Evolutionary conservation across 1,139 yeast genomes (phyloP).

Genomic region (Sugiyamaella neomexicana): DNA sequence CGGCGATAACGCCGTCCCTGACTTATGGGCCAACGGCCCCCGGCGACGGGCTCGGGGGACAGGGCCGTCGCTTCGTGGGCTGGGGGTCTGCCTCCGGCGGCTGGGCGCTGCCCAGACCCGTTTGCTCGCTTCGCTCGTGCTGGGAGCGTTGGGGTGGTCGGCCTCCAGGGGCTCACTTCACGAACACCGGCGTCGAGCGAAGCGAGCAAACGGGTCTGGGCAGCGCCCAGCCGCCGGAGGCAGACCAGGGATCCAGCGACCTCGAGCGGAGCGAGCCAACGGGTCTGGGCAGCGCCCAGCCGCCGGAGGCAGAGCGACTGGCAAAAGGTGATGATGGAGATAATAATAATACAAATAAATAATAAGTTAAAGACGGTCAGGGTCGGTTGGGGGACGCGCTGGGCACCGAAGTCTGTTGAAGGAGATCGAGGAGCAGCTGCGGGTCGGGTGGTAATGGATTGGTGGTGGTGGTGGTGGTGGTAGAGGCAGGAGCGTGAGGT

Average conservation of each 20-base stretch:
- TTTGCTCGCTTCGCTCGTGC: too few relatives aligned
- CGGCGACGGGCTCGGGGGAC: too few relatives aligned
- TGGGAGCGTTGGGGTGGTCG: too few relatives aligned
- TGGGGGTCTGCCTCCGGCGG: too few relatives aligned
- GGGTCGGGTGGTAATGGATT: constrained; percentile 33
- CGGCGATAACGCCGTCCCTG: too few relatives aligned
- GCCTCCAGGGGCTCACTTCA: too few relatives aligned
- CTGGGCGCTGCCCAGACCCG: too few relatives aligned
- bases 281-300: constrained; percentile 16
- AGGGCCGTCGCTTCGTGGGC: too few relatives aligned
- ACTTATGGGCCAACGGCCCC: too few relatives aligned
- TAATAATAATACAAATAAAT: constrained; percentile 11
- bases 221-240: background rate
- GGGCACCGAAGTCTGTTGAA: constrained; percentile 26
- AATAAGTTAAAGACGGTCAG: constrained; percentile 6
- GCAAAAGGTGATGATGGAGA: background rate
- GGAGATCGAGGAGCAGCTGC: constrained; percentile 31
- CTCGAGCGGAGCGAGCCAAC: constrained; percentile 7
- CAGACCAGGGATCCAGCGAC: background rate
- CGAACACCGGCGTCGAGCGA: too few relatives aligned
- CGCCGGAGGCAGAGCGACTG: constrained; percentile 13
- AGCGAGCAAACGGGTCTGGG: background rate
- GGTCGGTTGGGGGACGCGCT: background rate
- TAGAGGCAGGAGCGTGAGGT: constrained; percentile 20
- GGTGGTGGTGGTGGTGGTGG: constrained; percentile 23